Evolutionary conservation across 208 protist genomes (phyloP), one percentile per base, ranked within the genome.

Genomic region (Crithidia thermophila): DNA sequence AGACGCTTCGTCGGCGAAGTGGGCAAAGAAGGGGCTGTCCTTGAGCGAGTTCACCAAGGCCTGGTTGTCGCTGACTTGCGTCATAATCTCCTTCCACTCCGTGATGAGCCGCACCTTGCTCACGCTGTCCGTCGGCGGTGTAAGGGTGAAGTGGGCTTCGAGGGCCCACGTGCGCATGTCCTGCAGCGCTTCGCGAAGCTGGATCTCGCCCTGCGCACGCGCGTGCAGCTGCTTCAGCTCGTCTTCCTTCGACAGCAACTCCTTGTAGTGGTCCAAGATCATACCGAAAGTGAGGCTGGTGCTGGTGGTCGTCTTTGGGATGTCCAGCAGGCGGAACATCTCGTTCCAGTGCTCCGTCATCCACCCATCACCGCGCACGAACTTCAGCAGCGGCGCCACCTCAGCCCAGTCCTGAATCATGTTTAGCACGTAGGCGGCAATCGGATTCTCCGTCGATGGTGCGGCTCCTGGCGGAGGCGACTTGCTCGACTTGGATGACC

Each of bases 81-180:
- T 96, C 67, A 98, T 84, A 2, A 99, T 70, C 47, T 99, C 97
- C 71, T 98, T 98, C 98, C 98, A 99, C 30, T 99, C 98, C n/a
- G 95, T 93, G 73, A 99, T 98, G 34, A 99, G 89, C 45, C 88
- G 87, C 52, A 97, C 80, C 67, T 90, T 87, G 40, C 47, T 67
- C 11, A 64, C 66, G 34, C 66, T 72, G 31, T 75, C 87, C 5
- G 82, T 87, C 0, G 84, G 89, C 13, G 75, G 66, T n/a, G 91
- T 83, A 25, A 97, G 83, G 3, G 67, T 94, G 79, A 99, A 98
- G 39, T 53, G 75, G 8, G 95, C 81, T 30, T 95, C 87, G 21
- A 94, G 77, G 4, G 84, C 91, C 97, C 97, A 98, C 30, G 71
- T 81, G 42, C 90, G 88, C 36, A 99, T 67, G 72, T 99, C 97